Evolutionary conservation across 164 flowering plant genomes (phyloP), one percentile per base, ranked within the genome.

Genomic region (Liriodendron chinense): DNA sequence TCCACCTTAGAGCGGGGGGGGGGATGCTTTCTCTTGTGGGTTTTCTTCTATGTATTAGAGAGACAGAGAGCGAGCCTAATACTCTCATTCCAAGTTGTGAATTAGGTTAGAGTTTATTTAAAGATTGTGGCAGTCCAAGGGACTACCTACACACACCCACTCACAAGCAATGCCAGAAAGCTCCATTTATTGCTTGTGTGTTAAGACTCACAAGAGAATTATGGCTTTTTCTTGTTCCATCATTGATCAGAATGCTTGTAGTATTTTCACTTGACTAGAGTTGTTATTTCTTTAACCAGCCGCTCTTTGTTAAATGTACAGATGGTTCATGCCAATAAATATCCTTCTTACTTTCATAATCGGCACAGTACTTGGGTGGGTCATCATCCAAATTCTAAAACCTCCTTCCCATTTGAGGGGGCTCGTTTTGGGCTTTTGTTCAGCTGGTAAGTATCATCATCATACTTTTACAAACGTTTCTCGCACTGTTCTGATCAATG

Each of bases 291-390:
- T 67, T 26, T 28, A 67, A 23, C 24, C n/a, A 20, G 22, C 5
- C 2, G 16, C 47, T 13, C 18, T 10, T 18, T n/a, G 24, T 67
- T 34, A 6, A 68, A 18, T 74, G n/a, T 72, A 61, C 73, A 94
- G 98, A 92, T 94, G 98, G 98, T 94, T 88, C 84, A 94, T 94
- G 98, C 98, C 98, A 9, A 9, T 92, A 69, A 94, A 94, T 76
- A 82, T 92, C 47, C 87, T 91, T 25, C 12, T 89, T 73, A 88
- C 97, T 12, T 90, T 86, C 65, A 70, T 92, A 3, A 67, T 88
- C 76, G 98, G 98, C n/a, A 88, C 94, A 0, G 68, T 72, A 12
- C 85, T 94, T 72, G 98, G 96, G 47, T 88, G 92, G 94, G 66
- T 88, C 0, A 75, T 94, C 26, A 75, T 86, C 43, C 83, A 76